Conservation (phyloP, 306 rosid genomes). For the Fagus sylvatica region DNA sequence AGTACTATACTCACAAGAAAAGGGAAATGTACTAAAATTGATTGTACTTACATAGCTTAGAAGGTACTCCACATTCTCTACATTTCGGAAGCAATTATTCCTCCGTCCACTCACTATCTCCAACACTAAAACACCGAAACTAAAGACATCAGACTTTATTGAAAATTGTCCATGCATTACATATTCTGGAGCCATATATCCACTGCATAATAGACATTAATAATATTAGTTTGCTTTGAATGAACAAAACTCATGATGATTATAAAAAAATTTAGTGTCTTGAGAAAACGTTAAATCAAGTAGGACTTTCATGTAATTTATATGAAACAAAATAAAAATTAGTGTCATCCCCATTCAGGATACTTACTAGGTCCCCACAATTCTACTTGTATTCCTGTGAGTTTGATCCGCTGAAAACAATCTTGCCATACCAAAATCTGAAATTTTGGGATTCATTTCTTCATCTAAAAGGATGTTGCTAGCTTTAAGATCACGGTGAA, state of each 20-base stretch:
- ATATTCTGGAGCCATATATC: constrained; percentile 24
- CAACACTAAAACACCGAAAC: not conserved
- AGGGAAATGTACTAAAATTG: no score
- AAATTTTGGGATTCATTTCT: constrained; percentile 40
- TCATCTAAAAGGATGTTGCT: constrained; percentile 47
- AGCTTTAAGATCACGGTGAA: constrained; percentile 48
- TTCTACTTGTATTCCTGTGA: not conserved
- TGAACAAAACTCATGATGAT: no score
- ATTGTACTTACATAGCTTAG: constrained; percentile 29
- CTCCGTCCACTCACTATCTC: constrained; percentile 13
- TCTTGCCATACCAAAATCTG: constrained; percentile 54
- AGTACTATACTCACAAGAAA: no score
- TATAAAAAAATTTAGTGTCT: no score
- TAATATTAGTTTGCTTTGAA: not conserved
- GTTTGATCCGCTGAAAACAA: constrained; percentile 32
- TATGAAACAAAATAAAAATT: not conserved
- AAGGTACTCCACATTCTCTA: constrained; percentile 24
- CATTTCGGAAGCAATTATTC: constrained; percentile 9
- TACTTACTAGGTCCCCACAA: constrained; percentile 45
- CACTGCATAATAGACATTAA: not conserved
- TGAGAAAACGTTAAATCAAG: no score
- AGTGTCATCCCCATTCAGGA: not conserved
- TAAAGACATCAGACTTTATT: not conserved
- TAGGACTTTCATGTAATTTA: not conserved
- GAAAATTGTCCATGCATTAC: constrained; percentile 19